Evolutionary conservation across 2,329 filamentous ascomycete species (phyloP), one percentile per base, ranked within the genome.

Genomic region (Ceratocystiopsis sp.): DNA sequence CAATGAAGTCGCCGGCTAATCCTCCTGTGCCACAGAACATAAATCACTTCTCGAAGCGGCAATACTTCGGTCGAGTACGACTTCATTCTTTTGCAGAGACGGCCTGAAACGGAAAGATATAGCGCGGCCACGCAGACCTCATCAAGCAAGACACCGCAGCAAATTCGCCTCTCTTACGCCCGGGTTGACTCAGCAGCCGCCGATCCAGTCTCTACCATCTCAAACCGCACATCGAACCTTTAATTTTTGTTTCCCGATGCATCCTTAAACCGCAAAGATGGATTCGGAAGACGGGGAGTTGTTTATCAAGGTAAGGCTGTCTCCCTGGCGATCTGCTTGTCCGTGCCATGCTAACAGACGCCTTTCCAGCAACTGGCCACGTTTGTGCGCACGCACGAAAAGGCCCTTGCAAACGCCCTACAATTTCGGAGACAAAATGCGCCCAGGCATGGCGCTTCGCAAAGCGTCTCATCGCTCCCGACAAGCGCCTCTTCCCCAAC

Each of bases 321-420:
- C 18, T 14, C 9, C 15, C 18, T 15, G 19, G 3, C 40, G 19
- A 21, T 21, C 19, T 21, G 19, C 4, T 11, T 11, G 32, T 33
- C 32, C 32, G 32, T 6, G n/a, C 9, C n/a, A 4, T 13, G 35
- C 39, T 41, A 41, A 41, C 41, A 8, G 16, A 4, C n/a, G 42
- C 35, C 10, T 29, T 11, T 29, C 46, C 60, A 95, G 89, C 91
- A 93, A 71, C 73, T 98, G 59, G 87, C 89, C 58, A 80, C 80
- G 64, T 96, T 94, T 64, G 86, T 98, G 63, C 85, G 87, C 49
- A 94, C 86, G 44, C 86, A 98, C 67, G 91, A 98, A 64, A 93
- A 93, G 65, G 89, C 87, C 35, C 75, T 98, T 49, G 91, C 91
- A 58, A 96, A 96, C 66, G 89, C 89, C 54, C 69, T 95, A 49